These are phyloP conservation scores for Aureobasidium leucospermi DNA, from an alignment of 2,329 filamentous ascomycete genomes.

Conservation along the genomic window DNA sequence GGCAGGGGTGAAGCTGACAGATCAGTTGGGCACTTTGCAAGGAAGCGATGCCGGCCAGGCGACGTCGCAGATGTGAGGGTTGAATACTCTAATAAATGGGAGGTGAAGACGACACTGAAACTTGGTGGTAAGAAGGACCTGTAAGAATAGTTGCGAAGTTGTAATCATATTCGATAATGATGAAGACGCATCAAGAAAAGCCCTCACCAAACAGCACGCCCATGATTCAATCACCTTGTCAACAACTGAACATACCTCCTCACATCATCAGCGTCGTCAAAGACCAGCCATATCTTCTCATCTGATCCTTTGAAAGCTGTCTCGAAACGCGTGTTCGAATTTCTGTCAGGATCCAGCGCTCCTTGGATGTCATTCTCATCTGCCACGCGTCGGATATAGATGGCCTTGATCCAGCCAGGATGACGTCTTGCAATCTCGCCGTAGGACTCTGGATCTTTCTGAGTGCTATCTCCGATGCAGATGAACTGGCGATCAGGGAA, in stretches of 20 bases:
- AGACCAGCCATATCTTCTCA: constrained; percentile 67
- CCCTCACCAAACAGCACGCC: background rate
- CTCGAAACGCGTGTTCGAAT: constrained; percentile 63
- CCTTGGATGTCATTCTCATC: constrained; percentile 54
- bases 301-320: constrained; percentile 74
- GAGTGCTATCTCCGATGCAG: constrained; percentile 83
- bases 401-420: constrained; percentile 71
- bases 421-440: constrained; percentile 65
- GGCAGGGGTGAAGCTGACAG: constrained; percentile 4
- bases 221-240: background rate
- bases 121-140: background rate
- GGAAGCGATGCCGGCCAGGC: background rate
- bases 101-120: background rate
- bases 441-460: constrained; percentile 85
- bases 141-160: background rate
- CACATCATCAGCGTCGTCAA: constrained; percentile 66
- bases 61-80: background rate
- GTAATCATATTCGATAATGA: background rate
- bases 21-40: constrained; percentile 6
- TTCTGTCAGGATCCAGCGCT: constrained; percentile 67
- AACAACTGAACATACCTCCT: constrained; percentile 28
- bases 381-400: constrained; percentile 77
- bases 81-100: background rate
- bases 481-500: constrained; percentile 73
- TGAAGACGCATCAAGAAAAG: background rate